A percentile compares a stretch with the other conserved stretches of the same genome.
Evolutionary conservation across 176 grass and related monocot species (phyloP).

Genomic region (Olyra latifolia): DNA sequence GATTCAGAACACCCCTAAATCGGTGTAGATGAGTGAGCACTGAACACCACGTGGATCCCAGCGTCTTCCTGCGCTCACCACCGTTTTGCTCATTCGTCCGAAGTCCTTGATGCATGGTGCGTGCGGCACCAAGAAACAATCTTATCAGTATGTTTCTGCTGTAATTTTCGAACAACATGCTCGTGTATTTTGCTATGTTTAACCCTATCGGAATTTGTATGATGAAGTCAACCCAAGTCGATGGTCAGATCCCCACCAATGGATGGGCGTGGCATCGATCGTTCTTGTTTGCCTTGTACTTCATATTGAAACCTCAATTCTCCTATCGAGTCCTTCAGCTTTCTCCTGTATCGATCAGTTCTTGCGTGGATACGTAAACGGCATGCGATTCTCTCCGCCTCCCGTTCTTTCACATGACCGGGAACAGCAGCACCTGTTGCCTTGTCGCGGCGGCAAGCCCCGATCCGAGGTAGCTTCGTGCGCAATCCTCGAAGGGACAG

Average conservation of each 20-base stretch:
- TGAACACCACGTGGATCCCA: conserved; percentile 11
- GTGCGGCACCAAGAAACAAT: background rate
- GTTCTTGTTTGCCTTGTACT: background rate
- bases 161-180: conserved; percentile 20
- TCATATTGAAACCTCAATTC: conserved; percentile 16
- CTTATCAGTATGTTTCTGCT: background rate
- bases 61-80: background rate
- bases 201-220: conserved; percentile 3
- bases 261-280: background rate
- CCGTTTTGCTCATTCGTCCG: background rate
- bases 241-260: background rate
- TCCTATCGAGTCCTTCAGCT: background rate
- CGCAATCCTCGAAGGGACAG: conserved; percentile 18
- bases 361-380: background rate
- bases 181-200: conserved; percentile 2
- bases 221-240: background rate
- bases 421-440: conserved; percentile 30
- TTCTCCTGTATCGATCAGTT: background rate
- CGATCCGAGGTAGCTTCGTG: conserved; percentile 26
- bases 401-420: conserved; percentile 11
- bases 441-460: conserved; percentile 31
- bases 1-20: background rate
- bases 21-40: conserved; percentile 43
- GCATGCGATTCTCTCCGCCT: background rate
- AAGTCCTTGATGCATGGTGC: background rate